A percentile compares a stretch with the other conserved stretches of the same genome.
Evolutionary conservation across 2,329 filamentous ascomycete genomes (phyloP).

Genomic region (Beauveria medogensis): DNA sequence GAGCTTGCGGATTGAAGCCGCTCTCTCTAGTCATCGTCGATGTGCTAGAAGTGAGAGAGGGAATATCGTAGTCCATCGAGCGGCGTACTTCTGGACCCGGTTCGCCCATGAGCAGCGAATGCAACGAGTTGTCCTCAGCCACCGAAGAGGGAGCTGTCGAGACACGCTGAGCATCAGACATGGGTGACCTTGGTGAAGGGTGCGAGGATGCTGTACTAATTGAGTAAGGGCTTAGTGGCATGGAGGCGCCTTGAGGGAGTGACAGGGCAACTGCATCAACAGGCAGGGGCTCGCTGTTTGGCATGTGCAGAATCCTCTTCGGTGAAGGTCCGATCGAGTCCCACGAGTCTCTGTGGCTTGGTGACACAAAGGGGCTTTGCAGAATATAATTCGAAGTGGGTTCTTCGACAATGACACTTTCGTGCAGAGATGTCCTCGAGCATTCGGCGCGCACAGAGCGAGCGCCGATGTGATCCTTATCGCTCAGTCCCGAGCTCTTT

Average conservation of each 20-base stretch:
- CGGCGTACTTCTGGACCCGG: constrained; percentile 64
- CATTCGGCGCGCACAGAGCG: constrained; percentile 37
- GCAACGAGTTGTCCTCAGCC: constrained; percentile 62
- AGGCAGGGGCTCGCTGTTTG: neutral
- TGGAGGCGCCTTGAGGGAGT: constrained; percentile 34
- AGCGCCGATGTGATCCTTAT: constrained; percentile 21
- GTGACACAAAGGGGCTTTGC: neutral
- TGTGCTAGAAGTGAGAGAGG: constrained; percentile 65
- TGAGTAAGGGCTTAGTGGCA: constrained; percentile 57
- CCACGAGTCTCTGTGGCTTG: constrained; percentile 22
- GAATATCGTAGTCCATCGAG: constrained; percentile 62
- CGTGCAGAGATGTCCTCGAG: constrained; percentile 42
- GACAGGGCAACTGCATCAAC: constrained; percentile 4
- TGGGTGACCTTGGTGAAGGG: constrained; percentile 60
- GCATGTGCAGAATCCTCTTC: constrained; percentile 27
- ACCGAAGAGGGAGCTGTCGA: constrained; percentile 70
- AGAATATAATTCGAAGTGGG: constrained; percentile 21
- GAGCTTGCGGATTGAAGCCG: constrained; percentile 35
- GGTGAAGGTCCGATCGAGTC: constrained; percentile 39
- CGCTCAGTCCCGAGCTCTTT: constrained; percentile 39
- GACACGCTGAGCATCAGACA: constrained; percentile 63
- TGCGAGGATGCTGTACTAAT: constrained; percentile 57
- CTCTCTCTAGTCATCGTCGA: constrained; percentile 71
- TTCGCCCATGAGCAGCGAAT: constrained; percentile 64
- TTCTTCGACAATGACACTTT: constrained; percentile 44